Conservation (phyloP, 495 filamentous ascomycete genomes). For the Penicillium bialowiezense region DNA sequence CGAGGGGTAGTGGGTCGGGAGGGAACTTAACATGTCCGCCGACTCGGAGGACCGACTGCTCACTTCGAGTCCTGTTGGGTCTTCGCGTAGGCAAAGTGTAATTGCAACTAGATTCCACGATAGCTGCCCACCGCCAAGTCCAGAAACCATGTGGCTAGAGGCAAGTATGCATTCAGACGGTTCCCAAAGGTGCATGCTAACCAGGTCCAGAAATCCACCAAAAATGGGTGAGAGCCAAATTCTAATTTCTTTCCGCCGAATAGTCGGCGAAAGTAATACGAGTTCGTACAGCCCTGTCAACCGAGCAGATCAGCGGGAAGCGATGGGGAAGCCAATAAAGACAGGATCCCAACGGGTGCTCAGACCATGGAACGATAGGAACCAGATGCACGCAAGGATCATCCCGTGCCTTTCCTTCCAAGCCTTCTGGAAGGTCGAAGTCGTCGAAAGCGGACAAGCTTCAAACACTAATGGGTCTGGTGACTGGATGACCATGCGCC, state of each 20-base stretch:
- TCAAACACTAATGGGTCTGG: neutral
- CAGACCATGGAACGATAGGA: conserved; percentile 1
- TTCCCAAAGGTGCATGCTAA: too few relatives aligned
- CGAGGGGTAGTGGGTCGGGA: too few relatives aligned
- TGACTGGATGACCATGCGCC: conserved; percentile 7
- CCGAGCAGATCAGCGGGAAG: too few relatives aligned
- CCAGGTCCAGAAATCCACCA: neutral
- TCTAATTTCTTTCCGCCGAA: neutral
- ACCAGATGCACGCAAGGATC: conserved; percentile 14
- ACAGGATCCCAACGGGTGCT: neutral
- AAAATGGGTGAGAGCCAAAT: neutral
- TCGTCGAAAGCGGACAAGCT: neutral
- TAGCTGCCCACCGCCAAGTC: too few relatives aligned
- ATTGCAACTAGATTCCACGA: too few relatives aligned
- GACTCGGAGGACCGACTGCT: neutral
- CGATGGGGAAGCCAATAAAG: neutral
- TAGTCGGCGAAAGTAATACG: neutral
- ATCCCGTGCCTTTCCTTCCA: conserved; percentile 1
- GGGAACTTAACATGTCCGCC: too few relatives aligned
- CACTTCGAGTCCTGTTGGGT: neutral
- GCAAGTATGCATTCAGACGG: too few relatives aligned
- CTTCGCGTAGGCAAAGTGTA: too few relatives aligned
- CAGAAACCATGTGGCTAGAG: too few relatives aligned
- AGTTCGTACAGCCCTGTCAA: neutral
- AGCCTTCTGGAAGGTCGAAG: conserved; percentile 10